These are phyloP conservation scores for Dinochytrium kinnereticum DNA, from an alignment of 371 early-diverging fungal species.

Conservation along the genomic window DNA sequence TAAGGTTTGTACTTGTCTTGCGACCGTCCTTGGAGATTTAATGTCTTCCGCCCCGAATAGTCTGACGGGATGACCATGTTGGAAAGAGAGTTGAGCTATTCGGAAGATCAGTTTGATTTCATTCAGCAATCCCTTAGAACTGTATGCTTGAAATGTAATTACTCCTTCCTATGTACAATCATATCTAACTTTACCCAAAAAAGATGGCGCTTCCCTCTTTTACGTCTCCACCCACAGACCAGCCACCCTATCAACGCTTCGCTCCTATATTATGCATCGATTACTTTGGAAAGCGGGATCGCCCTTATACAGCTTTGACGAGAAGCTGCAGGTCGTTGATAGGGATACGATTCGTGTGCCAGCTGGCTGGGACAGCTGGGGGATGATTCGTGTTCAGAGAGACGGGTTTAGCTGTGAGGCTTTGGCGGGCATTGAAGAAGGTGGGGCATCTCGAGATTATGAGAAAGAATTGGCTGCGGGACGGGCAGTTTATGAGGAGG, in stretches of 20 bases:
- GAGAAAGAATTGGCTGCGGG: conserved; percentile 13
- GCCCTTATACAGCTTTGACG: conserved; percentile 52
- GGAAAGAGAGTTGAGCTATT: conserved; percentile 84
- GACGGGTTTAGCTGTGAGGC: conserved; percentile 65
- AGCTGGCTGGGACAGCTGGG: conserved; percentile 92
- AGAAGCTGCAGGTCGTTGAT: conserved; percentile 81
- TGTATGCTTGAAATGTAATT: conserved; percentile 87
- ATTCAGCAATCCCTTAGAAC: conserved; percentile 93
- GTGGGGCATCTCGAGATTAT: conserved; percentile 2
- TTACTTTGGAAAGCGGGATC: conserved; percentile 45
- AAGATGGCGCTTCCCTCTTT: conserved; percentile 91
- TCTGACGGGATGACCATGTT: conserved; percentile 77
- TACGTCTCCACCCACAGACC: conserved; percentile 86
- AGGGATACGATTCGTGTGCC: conserved; percentile 88
- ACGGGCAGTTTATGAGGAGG: conserved; percentile 47
- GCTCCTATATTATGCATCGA: conserved; percentile 84
- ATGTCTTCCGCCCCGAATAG: conserved; percentile 45
- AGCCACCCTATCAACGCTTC: conserved; percentile 74
- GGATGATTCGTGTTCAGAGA: conserved; percentile 77
- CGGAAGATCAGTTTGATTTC: conserved; percentile 93
- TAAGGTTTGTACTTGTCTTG: conserved; percentile 69
- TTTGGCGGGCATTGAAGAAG: conserved; percentile 32
- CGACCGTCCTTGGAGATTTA: background rate
- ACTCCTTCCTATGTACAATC: background rate
- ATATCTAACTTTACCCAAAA: background rate